A percentile compares a stretch with the other conserved stretches of the same genome.
These are phyloP conservation scores for Mortierella sp. DNA, from an alignment of 371 early-diverging fungal species.

Conservation along the genomic window DNA sequence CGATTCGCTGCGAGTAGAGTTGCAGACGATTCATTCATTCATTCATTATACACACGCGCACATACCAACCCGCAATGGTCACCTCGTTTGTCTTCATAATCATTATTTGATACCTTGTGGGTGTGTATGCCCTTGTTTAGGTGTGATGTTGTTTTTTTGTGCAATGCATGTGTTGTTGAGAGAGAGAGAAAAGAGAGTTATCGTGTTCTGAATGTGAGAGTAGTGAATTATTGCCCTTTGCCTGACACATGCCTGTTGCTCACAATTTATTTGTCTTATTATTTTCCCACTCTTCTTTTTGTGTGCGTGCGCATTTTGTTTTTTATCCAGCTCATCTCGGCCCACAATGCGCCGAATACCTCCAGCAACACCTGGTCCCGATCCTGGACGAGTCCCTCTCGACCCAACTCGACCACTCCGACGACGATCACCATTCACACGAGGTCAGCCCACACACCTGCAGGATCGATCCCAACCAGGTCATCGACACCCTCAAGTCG, in stretches of 20 bases:
- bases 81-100: not conserved
- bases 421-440: constrained; percentile 17
- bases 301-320: not conserved
- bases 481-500: constrained; percentile 47
- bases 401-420: constrained; percentile 45
- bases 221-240: not conserved
- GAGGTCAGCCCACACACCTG: constrained; percentile 6
- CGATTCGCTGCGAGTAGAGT: not conserved
- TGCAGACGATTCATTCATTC: too few relatives aligned
- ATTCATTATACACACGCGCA: not conserved
- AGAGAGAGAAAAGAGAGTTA: not conserved
- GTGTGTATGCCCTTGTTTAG: not conserved
- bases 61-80: not conserved
- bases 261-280: not conserved
- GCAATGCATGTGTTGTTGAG: not conserved
- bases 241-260: constrained; percentile 10
- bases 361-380: constrained; percentile 47
- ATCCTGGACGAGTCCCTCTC: constrained; percentile 53
- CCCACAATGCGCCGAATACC: constrained; percentile 53
- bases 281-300: constrained; percentile 4
- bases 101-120: not conserved
- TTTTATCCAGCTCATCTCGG: constrained; percentile 42
- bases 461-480: constrained; percentile 41
- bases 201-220: not conserved
- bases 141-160: not conserved